Base-by-base conservation (phyloP, 2,329 filamentous ascomycete species). In the Hypoxylon sp. region DNA sequence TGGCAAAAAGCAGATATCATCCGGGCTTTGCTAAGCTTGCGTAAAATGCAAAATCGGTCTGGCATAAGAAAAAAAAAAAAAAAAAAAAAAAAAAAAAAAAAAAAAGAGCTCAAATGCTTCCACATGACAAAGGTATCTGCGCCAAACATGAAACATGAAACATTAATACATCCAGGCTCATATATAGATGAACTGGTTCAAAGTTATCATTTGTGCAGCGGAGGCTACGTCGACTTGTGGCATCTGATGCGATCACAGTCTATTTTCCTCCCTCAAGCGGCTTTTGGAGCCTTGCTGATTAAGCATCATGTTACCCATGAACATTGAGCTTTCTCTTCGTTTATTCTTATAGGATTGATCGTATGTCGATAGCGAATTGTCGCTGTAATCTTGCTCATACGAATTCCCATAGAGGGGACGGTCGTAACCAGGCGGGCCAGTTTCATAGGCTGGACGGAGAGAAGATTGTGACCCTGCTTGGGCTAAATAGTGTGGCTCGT, bases 291-390 rank as follows among this genome's bases (percentile, higher is more conserved):
- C 76, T 68, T 86, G 84, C 19, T 82, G 79, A 55, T 79, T 83
- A 30, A 85, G 74, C 24, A 81, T 79, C 70, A 81, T 76, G 67
- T 83, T 79, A 19, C 79, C 78, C 60, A 83, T 81, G 63, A 88
- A 86, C 74, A 89, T 86, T 47, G 81, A 79, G 70, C 88, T 90
- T 75, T 90, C 87, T 51, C 87, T 82, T 50, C 86, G 80, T 71
- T 81, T 85, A 41, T 73, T 71, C 69, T 79, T 70, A 30, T 68
- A 78, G 7, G 74, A 72, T 54, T 78, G 78, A 37, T 80, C 76
- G 50, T 79, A 78, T 52, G 72, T 60, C 26, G 66, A 51, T 32
- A 70, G 70, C 17, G 70, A 73, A 49, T 58, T 70, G 15, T 71
- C 71, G 46, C 62, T 73, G 55, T 77, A 73, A 50, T 75, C 73